Base-by-base conservation (phyloP, 148 eudicot genomes). In the Silene conica region DNA sequence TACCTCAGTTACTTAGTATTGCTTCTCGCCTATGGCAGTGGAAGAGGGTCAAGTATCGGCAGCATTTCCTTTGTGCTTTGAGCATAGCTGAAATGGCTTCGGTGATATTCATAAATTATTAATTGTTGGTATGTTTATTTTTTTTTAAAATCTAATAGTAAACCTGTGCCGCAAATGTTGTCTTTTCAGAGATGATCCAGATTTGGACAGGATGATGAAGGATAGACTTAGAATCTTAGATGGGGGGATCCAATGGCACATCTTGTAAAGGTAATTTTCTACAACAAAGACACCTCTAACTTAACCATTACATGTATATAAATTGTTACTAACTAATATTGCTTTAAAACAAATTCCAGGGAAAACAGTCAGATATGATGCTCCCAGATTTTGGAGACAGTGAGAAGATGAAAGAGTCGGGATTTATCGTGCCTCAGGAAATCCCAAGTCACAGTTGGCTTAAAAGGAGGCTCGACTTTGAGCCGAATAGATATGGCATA, bases 211-310 rank as follows among this genome's bases (percentile, higher is more conserved):
- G 34, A 82, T 87, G 96, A 76, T 92, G 81, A 95, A 86, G 83
- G 96, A 89, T 11, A 82, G 89, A 79, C 64, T 89, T 5, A 82
- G 99, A 82, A 89, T 78, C 64, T 89, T 5, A 82, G 99, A 80
- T 95, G 96, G 96, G 99, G 99, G 76, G 99, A 95, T 80, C 99
- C 99, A n/a, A 95, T 95, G 99, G 97, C 99, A 26, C 96, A 92
- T 83, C 81, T 95, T 78, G 97, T 88, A 68, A 90, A 95, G 96
- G 99, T 87, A 77, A 64, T 46, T 34, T 4, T 56, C 18, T 43
- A 50, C 22, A 18, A 50, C 50, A 72, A 41, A 38, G 19, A 64
- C 38, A 45, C 18, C 3, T 25, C 3, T 25, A 45, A 14, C 31
- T 22, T 34, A 41, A 61, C 45, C 23, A 41, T 69, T 63, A 5